Percentiles rank a stretch among this genome's conserved stretches.
Conservation (phyloP, 192 early-diverging fungal genomes). For the Entophlyctis luteolus region DNA sequence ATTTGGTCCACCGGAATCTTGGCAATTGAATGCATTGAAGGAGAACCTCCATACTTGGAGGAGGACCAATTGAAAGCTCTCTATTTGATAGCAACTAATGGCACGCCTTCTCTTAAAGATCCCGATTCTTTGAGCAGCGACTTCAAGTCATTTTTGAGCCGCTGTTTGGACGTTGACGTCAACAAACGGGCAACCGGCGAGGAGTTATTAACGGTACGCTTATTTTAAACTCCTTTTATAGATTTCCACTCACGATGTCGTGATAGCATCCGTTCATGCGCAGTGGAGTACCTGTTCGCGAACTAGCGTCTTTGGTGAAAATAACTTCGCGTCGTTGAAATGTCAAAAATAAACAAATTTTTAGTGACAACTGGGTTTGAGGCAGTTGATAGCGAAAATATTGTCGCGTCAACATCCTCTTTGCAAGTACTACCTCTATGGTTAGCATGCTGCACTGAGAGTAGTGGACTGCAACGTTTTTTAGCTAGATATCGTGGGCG, state of each 20-base stretch:
- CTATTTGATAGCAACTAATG: slow-evolving; percentile 91
- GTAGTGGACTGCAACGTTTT: too few species aligned
- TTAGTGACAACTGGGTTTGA: too few species aligned
- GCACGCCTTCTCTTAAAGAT: slow-evolving; percentile 83
- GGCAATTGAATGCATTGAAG: slow-evolving; percentile 95
- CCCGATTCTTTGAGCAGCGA: slow-evolving; percentile 73
- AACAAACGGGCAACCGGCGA: slow-evolving; percentile 68
- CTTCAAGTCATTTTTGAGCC: slow-evolving; percentile 82
- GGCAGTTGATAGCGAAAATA: too few species aligned
- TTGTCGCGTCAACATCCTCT: too few species aligned
- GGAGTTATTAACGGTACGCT: slow-evolving; percentile 68
- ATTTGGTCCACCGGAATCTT: slow-evolving; percentile 91
- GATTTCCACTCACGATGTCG: background rate
- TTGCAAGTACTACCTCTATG: too few species aligned
- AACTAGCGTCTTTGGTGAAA: slow-evolving; percentile 78
- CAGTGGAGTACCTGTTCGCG: slow-evolving; percentile 70
- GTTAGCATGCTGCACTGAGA: too few species aligned
- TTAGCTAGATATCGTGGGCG: too few species aligned
- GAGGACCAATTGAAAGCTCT: slow-evolving; percentile 90
- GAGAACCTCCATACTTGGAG: slow-evolving; percentile 90
- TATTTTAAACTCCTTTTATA: background rate
- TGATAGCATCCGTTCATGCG: slow-evolving; percentile 81
- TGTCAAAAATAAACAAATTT: background rate
- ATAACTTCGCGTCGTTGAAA: background rate
- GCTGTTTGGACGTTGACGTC: slow-evolving; percentile 81